Percentiles rank a stretch among this genome's conserved stretches.
Conservation (phyloP, 805 yeast genomes). For the Ogataea minuta region DNA sequence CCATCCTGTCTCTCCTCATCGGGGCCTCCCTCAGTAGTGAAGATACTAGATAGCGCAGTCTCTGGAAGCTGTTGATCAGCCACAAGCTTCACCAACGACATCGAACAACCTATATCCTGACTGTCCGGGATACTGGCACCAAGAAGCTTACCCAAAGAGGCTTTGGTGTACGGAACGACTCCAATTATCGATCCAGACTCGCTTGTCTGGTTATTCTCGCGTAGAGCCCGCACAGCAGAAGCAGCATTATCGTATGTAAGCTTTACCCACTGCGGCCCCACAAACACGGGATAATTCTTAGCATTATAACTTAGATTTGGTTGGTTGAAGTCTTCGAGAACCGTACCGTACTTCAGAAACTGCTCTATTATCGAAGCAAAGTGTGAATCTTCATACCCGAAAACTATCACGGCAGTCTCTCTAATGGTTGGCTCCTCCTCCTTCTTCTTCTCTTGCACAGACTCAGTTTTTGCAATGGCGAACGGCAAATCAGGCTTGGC, state of each 20-base stretch:
- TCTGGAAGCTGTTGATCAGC: conserved; percentile 12
- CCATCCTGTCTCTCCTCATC: conserved; percentile 15
- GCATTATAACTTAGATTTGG: conserved; percentile 1
- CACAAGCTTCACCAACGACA: conserved; percentile 18
- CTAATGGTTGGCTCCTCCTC: conserved; percentile 23
- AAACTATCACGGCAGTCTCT: conserved; percentile 74
- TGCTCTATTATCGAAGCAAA: conserved; percentile 66
- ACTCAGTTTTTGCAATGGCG: conserved; percentile 7
- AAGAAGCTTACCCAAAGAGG: conserved; percentile 57
- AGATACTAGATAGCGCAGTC: conserved; percentile 15
- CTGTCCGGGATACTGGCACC: conserved; percentile 40
- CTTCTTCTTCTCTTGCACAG: conserved; percentile 23
- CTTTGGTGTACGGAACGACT: conserved; percentile 65
- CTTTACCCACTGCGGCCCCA: conserved; percentile 91
- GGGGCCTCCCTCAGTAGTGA: conserved; percentile 13
- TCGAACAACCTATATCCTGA: conserved; percentile 49
- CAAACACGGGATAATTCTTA: conserved; percentile 60
- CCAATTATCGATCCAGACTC: conserved; percentile 58
- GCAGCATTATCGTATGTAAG: conserved; percentile 74
- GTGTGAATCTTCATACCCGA: conserved; percentile 82
- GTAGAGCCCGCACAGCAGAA: conserved; percentile 78
- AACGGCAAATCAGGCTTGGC: conserved; percentile 19
- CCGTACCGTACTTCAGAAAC: conserved; percentile 75
- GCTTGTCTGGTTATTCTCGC: conserved; percentile 74
- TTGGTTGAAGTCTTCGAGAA: conserved; percentile 68